Base-by-base conservation (phyloP, 1,139 yeast genomes). In the Yamadazyma trypodendri region DNA sequence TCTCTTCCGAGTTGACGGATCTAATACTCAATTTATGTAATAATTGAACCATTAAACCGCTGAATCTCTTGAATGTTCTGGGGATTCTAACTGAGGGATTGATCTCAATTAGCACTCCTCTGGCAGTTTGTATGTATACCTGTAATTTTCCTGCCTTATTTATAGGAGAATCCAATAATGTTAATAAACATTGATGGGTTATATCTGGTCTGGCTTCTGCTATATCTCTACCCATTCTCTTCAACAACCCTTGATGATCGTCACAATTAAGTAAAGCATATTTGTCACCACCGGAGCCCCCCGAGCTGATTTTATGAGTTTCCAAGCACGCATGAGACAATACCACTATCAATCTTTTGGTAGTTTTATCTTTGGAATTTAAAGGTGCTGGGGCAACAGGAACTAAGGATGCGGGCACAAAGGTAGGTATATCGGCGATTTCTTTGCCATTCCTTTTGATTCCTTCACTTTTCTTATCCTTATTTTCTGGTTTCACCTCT, bases 181-280 rank as follows among this genome's bases (percentile, higher is more conserved):
- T 92, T 59, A 92, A 73, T 38, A 92, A 77, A 70, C 98, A 92
- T 63, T 87, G 92, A 60, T 92, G 98, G 32, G 97, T 90, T 55
- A 92, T 92, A 62, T 92, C 98, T 15, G 98, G 98, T 63, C 98
- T 80, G 5, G 97, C 97, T 60, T 92, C 98, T 32, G 96, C 90
- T 50, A 92, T 92, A 60, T 92, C 97, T 58, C 97, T 77, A 34
- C 96, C 96, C 95, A 90, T 88, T 60, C 89, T 90, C 62, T 94
- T 84, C 53, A 92, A 71, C 40, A 92, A 72, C 12, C 97, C 97
- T 67, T 92, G 98, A 61, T 92, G 98, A 61, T 92, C 98, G 62
- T 92, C 98, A 71, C 98, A 92, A 68, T 92, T 92, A 53, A 92
- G 73, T 46, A 92, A 68, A 0, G 95, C 97, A 56, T 84, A 92